Conservation (phyloP, 2,329 filamentous ascomycete species). For the Aspergillus japonicus region DNA sequence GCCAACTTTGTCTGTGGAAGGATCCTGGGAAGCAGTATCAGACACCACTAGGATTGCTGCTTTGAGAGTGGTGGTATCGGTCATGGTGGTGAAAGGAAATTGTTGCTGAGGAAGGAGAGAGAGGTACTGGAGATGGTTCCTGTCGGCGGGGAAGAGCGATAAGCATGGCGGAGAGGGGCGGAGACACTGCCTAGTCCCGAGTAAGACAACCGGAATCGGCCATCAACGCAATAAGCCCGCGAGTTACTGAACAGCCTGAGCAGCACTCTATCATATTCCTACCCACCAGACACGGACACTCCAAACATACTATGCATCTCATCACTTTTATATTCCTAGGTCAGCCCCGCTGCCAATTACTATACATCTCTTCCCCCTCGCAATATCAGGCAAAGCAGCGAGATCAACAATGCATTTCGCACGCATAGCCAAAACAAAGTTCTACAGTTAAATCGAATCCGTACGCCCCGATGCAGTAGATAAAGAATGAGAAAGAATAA, state of each 20-base stretch:
- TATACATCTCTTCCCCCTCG: slow-evolving; percentile 14
- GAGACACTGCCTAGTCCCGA: background rate
- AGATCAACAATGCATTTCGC: slow-evolving; percentile 31
- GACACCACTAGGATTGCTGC: slow-evolving; percentile 84
- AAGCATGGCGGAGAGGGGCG: background rate
- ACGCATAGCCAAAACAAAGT: slow-evolving; percentile 23
- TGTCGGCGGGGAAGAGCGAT: background rate
- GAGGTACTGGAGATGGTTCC: background rate
- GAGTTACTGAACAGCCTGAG: background rate
- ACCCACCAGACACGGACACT: background rate
- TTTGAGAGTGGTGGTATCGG: slow-evolving; percentile 50
- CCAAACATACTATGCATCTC: background rate
- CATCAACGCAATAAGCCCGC: background rate
- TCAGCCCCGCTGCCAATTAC: slow-evolving; percentile 12
- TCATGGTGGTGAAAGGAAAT: slow-evolving; percentile 25
- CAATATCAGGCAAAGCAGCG: slow-evolving; percentile 23
- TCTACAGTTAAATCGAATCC: slow-evolving; percentile 34
- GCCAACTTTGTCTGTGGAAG: slow-evolving; percentile 73
- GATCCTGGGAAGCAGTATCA: slow-evolving; percentile 79
- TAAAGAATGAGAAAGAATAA: slow-evolving; percentile 27
- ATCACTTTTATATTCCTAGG: background rate
- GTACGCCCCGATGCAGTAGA: slow-evolving; percentile 43
- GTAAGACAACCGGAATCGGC: background rate
- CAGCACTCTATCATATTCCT: too few relatives aligned
- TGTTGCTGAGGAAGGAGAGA: background rate